Base-by-base conservation (phyloP, 1,284 basidiomycete genomes). In the Moniliophthora roreri region DNA sequence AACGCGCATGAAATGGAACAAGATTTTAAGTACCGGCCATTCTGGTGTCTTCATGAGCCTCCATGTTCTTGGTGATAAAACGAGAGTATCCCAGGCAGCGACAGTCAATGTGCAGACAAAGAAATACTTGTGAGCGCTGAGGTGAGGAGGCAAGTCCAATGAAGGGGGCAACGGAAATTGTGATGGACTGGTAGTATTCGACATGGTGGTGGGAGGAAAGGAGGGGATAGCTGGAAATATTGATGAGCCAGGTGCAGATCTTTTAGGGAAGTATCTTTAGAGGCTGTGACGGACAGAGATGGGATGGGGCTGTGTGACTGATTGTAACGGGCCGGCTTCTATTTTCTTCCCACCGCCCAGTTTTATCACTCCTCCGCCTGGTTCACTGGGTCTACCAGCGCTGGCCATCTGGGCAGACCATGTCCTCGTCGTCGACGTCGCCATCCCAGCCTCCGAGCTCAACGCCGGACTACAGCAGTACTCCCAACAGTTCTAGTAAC, bases 41-140 rank as follows among this genome's bases (percentile, higher is more conserved):
- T 82, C 82, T 40, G 77, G 73, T n/a, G 77, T 74, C 63, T 79
- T 81, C 60, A 84, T 68, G 51, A 92, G 80, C 38, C 84, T 79
- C 80, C 84, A 91, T 51, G 85, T 84, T 47, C 89, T 73, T 0
- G 89, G 89, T 5, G 84, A 85, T 41, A 92, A 78, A 20, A 92
- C 89, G 59, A 92, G 82, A 32, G 89, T 85, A 62, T 92, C 89
- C 89, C 89, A 91, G 9, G 89, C 89, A 0, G 89, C 87, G 51
- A 92, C 87, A 47, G 89, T 92, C 55, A 92, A 79, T 0, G 89
- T 89, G 73, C 89, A 92, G 54, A 91, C 89, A 50, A 88, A 82
- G 68, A 91, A 91, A 63, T 91, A 92, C 69, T 91, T 91, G 76
- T 91, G 89, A 0, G 89, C 89, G 36, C 81, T 83, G 26, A 91